Conservation (phyloP, 2,329 filamentous ascomycete species). For the Neoarthrinium moseri region DNA sequence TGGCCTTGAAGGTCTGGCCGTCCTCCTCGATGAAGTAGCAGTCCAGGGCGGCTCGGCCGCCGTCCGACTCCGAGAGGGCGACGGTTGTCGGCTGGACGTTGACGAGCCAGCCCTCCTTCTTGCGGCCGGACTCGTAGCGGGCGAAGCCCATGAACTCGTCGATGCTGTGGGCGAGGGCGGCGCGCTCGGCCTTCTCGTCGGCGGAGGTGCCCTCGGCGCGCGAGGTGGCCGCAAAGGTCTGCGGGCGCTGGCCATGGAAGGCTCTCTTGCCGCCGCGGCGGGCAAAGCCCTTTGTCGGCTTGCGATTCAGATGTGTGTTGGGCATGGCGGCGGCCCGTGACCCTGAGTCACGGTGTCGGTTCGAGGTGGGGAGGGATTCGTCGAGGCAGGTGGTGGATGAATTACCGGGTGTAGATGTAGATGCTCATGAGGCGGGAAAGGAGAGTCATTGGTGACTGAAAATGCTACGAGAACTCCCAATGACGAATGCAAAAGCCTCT, state of each 20-base stretch:
- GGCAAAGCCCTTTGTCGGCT: constrained; percentile 65
- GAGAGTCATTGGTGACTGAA: neutral
- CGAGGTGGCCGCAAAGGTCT: constrained; percentile 74
- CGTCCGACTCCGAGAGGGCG: constrained; percentile 65
- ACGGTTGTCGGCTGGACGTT: constrained; percentile 91
- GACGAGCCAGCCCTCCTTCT: constrained; percentile 85
- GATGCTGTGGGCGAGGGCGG: constrained; percentile 79
- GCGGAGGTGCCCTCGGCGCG: constrained; percentile 83
- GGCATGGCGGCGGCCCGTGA: constrained; percentile 51
- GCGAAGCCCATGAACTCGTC: constrained; percentile 95
- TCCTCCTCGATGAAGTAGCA: constrained; percentile 96
- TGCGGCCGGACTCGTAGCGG: constrained; percentile 82
- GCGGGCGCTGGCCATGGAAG: constrained; percentile 65
- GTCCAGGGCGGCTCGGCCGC: constrained; percentile 86
- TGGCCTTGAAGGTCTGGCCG: constrained; percentile 89
- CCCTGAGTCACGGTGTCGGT: no score
- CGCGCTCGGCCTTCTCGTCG: constrained; percentile 89
- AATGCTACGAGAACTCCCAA: no score
- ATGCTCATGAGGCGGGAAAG: no score
- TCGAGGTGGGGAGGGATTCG: neutral
- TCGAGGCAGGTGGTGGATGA: no score
- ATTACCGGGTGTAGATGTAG: no score
- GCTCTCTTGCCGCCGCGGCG: constrained; percentile 66
- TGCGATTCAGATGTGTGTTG: constrained; percentile 54
- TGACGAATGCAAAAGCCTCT: no score